Conservation (phyloP, 495 filamentous ascomycete genomes). For the Bombardia bombarda region DNA sequence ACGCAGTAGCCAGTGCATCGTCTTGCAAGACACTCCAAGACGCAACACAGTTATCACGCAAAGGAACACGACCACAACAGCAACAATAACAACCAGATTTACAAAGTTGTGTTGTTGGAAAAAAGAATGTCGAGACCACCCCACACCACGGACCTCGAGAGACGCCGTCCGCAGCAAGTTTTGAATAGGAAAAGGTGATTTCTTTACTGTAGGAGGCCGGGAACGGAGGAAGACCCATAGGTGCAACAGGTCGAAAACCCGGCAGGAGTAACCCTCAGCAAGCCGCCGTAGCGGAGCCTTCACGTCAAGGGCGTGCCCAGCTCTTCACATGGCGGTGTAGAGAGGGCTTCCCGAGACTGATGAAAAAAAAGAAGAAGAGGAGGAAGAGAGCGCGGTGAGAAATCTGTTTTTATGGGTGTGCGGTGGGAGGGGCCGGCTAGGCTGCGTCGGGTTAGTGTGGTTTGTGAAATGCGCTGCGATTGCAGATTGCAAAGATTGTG, state of each 20-base stretch:
- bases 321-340: constrained; percentile 30
- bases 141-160: constrained; percentile 24
- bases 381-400: not conserved
- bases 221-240: constrained; percentile 31
- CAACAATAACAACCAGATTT: too few species aligned
- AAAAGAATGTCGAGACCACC: constrained; percentile 25
- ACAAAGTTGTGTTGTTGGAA: not conserved
- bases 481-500: not conserved
- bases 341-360: constrained; percentile 5
- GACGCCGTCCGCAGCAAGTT: constrained; percentile 15
- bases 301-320: not conserved
- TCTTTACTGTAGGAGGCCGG: constrained; percentile 26
- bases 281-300: constrained; percentile 28
- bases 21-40: not conserved
- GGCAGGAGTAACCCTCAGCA: constrained; percentile 28
- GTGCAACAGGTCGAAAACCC: not conserved
- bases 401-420: not conserved
- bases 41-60: not conserved
- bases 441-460: not conserved
- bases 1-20: too few species aligned
- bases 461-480: not conserved
- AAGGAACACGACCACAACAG: too few species aligned
- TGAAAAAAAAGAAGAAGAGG: constrained; percentile 2
- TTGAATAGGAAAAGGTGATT: constrained; percentile 20
- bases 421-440: not conserved